Base-by-base conservation (phyloP, 768 basidiomycete species). In the Tricholoma matsutake region DNA sequence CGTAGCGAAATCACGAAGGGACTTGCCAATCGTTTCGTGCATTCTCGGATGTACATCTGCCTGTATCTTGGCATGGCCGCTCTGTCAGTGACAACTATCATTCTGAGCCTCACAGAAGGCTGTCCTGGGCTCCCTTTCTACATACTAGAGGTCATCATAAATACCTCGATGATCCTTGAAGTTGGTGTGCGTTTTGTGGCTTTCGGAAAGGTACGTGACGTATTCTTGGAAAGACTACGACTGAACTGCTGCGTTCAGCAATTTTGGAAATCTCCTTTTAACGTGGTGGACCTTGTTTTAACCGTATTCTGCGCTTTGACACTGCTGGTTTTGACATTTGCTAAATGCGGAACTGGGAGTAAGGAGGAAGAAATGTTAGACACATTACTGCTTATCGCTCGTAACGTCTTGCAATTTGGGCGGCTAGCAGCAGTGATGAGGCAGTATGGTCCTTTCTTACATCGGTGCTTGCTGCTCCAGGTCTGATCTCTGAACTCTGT, bases 221-320 rank as follows among this genome's bases (percentile, higher is more conserved):
- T 34, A 34, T 49, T 28, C 25, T 49, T 49, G 20, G 25, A 28
- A 29, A 49, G 43, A 37, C 59, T 60, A 45, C 65, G 53, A 18
- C 32, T 35, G 51, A 28, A 10, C 20, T 20, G n/a, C 52, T 56
- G 45, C 41, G 60, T 57, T 41, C 71, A 96, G 94, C 91, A 94
- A 93, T 97, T 97, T 79, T 96, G 93, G 93, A 91, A 85, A 72
- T 92, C 92, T n/a, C 87, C 88, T 10, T 94, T 93, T 77, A 98
- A 98, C 71, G 78, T 92, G 32, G 80, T 96, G 67, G 96, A 98
- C 71, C 81, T 97, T 14, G 83, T 91, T 54, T 81, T 99, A 47
- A 98, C 97, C 2, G 65, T 84, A 29, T 92, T 99, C 76, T 98
- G 96, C 70, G 88, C 86, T 4, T 71, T 98, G 60, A 99, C 97